Percentiles rank a stretch among this genome's conserved stretches.
These are phyloP conservation scores for Coleophoma eucalyptorum DNA, from an alignment of 2,329 filamentous ascomycete genomes.

Conservation along the genomic window DNA sequence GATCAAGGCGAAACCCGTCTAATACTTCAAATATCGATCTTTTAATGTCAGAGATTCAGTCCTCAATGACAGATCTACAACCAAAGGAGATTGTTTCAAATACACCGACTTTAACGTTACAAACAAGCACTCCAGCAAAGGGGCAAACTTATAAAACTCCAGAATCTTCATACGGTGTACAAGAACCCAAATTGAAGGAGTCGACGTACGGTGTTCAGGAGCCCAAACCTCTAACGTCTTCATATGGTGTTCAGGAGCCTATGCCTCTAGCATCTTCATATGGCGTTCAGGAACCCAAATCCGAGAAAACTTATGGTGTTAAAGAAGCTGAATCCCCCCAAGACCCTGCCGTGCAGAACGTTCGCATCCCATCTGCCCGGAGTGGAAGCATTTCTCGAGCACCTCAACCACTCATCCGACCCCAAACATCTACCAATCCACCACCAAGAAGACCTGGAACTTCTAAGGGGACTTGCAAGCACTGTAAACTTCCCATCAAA, in stretches of 20 bases:
- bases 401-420: neutral
- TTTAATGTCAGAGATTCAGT: conserved; percentile 53
- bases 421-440: conserved; percentile 9
- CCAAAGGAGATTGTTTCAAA: conserved; percentile 25
- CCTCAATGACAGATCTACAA: conserved; percentile 40
- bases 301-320: conserved; percentile 18
- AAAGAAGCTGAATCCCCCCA: conserved; percentile 27
- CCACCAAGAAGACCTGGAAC: conserved; percentile 12
- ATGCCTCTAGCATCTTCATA: neutral
- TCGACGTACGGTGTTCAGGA: neutral
- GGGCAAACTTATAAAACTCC: neutral
- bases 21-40: conserved; percentile 39
- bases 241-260: neutral
- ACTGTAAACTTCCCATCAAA: conserved; percentile 72
- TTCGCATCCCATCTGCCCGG: conserved; percentile 26
- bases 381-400: neutral
- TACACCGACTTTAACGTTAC: conserved; percentile 20
- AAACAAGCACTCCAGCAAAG: conserved; percentile 9
- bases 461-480: conserved; percentile 68
- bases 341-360: conserved; percentile 27
- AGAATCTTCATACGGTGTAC: neutral
- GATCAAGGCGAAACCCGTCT: conserved; percentile 33
- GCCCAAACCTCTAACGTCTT: neutral
- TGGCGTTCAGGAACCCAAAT: neutral
- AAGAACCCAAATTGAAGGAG: neutral